Evolutionary conservation across 345 rosid species (phyloP), one percentile per base, ranked within the genome.

Genomic region (Anacardium occidentale): DNA sequence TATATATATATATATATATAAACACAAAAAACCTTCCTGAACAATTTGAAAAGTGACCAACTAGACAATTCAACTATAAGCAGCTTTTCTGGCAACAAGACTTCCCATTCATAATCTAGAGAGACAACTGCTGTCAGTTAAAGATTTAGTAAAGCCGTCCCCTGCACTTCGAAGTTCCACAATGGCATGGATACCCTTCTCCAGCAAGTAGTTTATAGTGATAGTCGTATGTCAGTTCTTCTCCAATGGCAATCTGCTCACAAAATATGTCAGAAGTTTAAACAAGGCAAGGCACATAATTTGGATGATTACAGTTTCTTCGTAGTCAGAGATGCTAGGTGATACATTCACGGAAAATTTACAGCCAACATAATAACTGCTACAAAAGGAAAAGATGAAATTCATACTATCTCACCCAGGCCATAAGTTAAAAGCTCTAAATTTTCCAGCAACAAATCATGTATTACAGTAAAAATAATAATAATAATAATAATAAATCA

Each of bases 171-270:
- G 77, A 74, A 77, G 95, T 78, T 80, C 82, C 89, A 73, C 99
- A 96, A 67, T 80, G 85, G 85, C 97, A 91, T 58, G 83, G 77
- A 81, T 68, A 72, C 50, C 90, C 95, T 74, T 86, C 83, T 72
- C 85, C 96, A 18, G 92, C 74, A 54, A 79, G 82, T 45, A 76
- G 74, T 71, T 86, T 76, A 18, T 79, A 83, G 51, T 76, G 86
- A 76, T 85, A 91, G 81, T 88, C 87, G 42, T 78, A 83, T 1
- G 97, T 90, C 77, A 93, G 79, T 78, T 96, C 99, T 79, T 96
- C 97, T 47, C 99, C 98, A n/a, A 71, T 76, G 66, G 93, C 83
- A 79, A 96, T 93, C 99, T 96, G 99, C 82, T 78, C 80, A 72
- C 26, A 17, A 42, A n/a, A 29, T 69, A 62, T 37, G 42, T 37